Evolutionary conservation across 306 rosid genomes (phyloP), one percentile per base, ranked within the genome.

Genomic region (Echinosophora koreensis): DNA sequence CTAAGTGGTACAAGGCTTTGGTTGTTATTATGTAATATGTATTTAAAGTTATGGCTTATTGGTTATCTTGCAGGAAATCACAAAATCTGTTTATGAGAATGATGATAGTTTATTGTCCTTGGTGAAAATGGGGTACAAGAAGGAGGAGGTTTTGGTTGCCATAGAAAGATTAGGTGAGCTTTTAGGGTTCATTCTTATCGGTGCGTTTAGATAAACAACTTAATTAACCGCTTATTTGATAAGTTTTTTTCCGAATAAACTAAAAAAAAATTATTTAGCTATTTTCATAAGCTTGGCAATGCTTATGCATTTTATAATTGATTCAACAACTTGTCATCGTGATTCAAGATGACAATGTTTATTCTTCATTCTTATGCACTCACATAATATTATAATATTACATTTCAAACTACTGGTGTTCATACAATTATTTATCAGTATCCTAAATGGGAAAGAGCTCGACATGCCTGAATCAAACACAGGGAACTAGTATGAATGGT

Each of bases 151-250:
- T 77, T 84, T 88, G 52, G 37, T 73, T 32, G 99, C 99, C 47
- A 51, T 92, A 9, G 90, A 92, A 73, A 91, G 99, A 92, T 92
- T 93, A 66, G 99, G 99, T 92, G 87, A 0, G 86, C 2, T 30
- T 22, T 22, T 22, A 22, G 22, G 22, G 22, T 22, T 22, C 22
- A 22, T 22, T 22, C 22, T 22, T 22, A 22, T 22, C 22, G 22
- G 22, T 22, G 22, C 22, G 22, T 1, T 1, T 22, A 22, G 22
- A 95, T 58, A 22, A 22, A 22, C 22, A 22, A 22, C 22, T 22
- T 22, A 22, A 22, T 22, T 22, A 22, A 22, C 22, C 22, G 22
- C 22, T 22, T 22, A 22, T 22, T 22, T 22, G 22, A 22, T 22
- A 22, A 22, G 1, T 22, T 22, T 22, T 22, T 22, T 22, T 22